Percentiles rank a stretch among this genome's conserved stretches.
Evolutionary conservation across 2,329 filamentous ascomycete genomes (phyloP).

Genomic region (Zymoseptoria pseudotritici): DNA sequence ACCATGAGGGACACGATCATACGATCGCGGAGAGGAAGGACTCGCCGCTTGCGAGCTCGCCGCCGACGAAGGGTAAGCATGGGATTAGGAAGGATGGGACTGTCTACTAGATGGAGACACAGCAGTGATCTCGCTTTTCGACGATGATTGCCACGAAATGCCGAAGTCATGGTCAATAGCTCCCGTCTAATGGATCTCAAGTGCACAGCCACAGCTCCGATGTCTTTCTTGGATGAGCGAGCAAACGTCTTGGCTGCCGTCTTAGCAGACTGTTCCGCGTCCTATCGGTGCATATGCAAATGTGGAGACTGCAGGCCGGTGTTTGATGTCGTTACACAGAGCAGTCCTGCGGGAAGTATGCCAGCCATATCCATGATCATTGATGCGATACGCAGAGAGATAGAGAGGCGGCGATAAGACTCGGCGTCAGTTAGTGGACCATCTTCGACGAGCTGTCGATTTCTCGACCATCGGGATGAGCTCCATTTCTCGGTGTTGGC

Average conservation of each 20-base stretch:
- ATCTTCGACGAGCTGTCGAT: too few species aligned
- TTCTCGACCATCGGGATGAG: too few species aligned
- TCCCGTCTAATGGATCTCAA: background rate
- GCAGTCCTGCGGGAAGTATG: background rate
- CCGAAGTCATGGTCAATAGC: too few species aligned
- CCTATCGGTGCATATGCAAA: background rate
- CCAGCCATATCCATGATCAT: too few species aligned
- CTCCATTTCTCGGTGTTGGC: too few species aligned
- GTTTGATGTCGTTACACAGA: background rate
- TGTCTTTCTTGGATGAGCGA: background rate
- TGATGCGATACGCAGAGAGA: background rate
- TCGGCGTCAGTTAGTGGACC: too few species aligned
- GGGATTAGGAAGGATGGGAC: slow-evolving; percentile 16
- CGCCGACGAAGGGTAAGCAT: slow-evolving; percentile 13
- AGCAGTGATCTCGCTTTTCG: background rate
- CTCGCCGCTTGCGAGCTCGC: slow-evolving; percentile 9
- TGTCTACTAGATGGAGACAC: slow-evolving; percentile 6
- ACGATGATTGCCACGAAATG: too few species aligned
- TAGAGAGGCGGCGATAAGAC: too few species aligned
- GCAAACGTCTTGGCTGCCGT: background rate
- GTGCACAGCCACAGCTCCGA: background rate
- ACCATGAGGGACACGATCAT: slow-evolving; percentile 16
- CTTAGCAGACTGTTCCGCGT: background rate
- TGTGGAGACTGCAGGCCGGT: background rate
- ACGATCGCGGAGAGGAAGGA: slow-evolving; percentile 11